These are phyloP conservation scores for Clarireedia sp. DNA, from an alignment of 2,329 filamentous ascomycete species.

Conservation along the genomic window DNA sequence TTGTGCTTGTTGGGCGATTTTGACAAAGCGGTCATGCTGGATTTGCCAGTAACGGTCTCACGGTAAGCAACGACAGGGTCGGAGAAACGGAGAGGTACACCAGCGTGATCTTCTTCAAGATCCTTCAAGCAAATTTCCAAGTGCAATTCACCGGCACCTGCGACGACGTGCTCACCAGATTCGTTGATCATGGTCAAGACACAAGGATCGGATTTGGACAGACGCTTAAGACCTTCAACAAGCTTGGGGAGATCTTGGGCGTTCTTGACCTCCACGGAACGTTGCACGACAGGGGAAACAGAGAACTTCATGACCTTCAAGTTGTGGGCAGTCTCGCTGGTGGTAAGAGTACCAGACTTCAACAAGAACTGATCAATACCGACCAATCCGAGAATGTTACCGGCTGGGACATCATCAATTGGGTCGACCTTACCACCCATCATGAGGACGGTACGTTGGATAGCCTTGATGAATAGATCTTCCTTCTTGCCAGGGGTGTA, in stretches of 20 bases:
- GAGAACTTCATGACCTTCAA: conserved; percentile 99
- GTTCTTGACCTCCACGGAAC: conserved; percentile 99
- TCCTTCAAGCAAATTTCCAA: conserved; percentile 99
- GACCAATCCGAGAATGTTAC: conserved; percentile 99
- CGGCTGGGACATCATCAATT: conserved; percentile 96
- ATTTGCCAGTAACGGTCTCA: conserved; percentile 81
- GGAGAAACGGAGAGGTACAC: conserved; percentile 94
- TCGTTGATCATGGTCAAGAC: conserved; percentile 83
- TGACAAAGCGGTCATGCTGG: conserved; percentile 92
- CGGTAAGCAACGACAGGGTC: conserved; percentile 98
- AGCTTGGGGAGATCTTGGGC: conserved; percentile 99
- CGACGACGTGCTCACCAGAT: conserved; percentile 97
- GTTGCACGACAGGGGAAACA: conserved; percentile 96
- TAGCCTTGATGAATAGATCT: conserved; percentile 97
- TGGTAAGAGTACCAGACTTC: conserved; percentile 99
- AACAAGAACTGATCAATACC: conserved; percentile 99
- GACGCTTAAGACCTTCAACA: conserved; percentile 99
- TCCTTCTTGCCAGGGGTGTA: conserved; percentile 98
- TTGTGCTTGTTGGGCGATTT: conserved; percentile 99
- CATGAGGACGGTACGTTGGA: conserved; percentile 99
- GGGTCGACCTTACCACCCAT: conserved; percentile 99
- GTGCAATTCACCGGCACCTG: conserved; percentile 98
- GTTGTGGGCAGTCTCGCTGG: conserved; percentile 96
- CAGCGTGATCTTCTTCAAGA: conserved; percentile 98
- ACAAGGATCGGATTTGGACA: conserved; percentile 99